A percentile compares a stretch with the other conserved stretches of the same genome.
Evolutionary conservation across 495 filamentous ascomycete species (phyloP).

Genomic region (Annulohypoxylon maeteangense): DNA sequence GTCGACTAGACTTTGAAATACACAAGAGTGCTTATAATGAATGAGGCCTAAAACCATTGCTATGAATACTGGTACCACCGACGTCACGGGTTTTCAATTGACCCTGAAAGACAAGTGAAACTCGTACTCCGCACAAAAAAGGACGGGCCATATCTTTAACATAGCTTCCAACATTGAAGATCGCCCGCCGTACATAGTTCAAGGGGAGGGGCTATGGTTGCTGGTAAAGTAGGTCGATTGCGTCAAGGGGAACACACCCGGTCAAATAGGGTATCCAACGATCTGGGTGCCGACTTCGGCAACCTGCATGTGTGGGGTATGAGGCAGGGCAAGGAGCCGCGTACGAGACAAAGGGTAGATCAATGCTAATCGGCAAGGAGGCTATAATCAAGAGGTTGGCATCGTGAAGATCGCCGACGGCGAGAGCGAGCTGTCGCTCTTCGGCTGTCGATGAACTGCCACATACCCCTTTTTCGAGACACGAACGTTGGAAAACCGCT

Average conservation of each 20-base stretch:
- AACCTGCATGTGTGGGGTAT: slow-evolving; percentile 42
- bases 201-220: slow-evolving; percentile 10
- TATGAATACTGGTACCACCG: slow-evolving; percentile 12
- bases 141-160: slow-evolving; percentile 14
- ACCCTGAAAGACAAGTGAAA: slow-evolving; percentile 8
- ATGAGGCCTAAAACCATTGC: slow-evolving; percentile 4
- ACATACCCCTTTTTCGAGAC: slow-evolving; percentile 10
- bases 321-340: slow-evolving; percentile 38
- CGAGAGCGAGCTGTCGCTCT: slow-evolving; percentile 16
- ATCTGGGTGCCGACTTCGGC: slow-evolving; percentile 44
- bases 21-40: background rate
- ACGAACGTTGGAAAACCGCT: background rate
- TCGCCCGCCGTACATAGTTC: slow-evolving; percentile 7
- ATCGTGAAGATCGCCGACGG: slow-evolving; percentile 42
- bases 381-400: slow-evolving; percentile 21
- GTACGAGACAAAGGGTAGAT: slow-evolving; percentile 29
- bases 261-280: slow-evolving; percentile 37
- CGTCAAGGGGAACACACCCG: slow-evolving; percentile 42
- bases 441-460: slow-evolving; percentile 27
- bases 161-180: slow-evolving; percentile 15
- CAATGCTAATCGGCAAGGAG: slow-evolving; percentile 30
- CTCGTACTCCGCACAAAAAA: slow-evolving; percentile 20
- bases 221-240: slow-evolving; percentile 33
- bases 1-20: background rate
- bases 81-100: slow-evolving; percentile 19